Percentiles rank a stretch among this genome's conserved stretches.
Evolutionary conservation across 129 eudicot species (phyloP).

Genomic region (Pseudognaphalium luteoalbum): DNA sequence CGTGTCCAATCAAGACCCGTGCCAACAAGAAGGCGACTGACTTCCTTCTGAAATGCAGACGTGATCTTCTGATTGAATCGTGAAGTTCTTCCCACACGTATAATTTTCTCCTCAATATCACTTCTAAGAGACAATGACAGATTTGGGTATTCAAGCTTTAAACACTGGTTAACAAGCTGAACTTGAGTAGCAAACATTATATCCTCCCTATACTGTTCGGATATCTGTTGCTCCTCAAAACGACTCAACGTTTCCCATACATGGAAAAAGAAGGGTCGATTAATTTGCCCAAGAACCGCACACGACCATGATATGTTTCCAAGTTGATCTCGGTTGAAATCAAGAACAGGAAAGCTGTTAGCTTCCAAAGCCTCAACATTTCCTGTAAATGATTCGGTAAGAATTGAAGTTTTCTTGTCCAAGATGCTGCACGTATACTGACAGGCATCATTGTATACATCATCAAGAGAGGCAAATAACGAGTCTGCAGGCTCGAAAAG

Average conservation of each 20-base stretch:
- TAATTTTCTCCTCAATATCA: constrained; percentile 65
- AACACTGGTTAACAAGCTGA: constrained; percentile 73
- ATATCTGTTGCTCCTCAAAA: constrained; percentile 56
- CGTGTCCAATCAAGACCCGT: constrained; percentile 88
- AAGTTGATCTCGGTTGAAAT: constrained; percentile 63
- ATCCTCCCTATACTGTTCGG: constrained; percentile 83
- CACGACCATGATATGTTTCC: constrained; percentile 92
- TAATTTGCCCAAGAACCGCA: constrained; percentile 82
- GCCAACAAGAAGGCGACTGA: constrained; percentile 68
- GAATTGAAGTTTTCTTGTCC: constrained; percentile 16
- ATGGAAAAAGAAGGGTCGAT: constrained; percentile 51
- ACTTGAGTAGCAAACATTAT: constrained; percentile 92
- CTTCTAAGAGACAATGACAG: constrained; percentile 49
- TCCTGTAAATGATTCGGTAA: constrained; percentile 15
- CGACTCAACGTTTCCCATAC: constrained; percentile 66
- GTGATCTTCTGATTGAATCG: constrained; percentile 82
- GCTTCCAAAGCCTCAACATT: constrained; percentile 9
- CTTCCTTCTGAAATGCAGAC: constrained; percentile 91
- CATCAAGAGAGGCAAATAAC: constrained; percentile 62
- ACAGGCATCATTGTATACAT: constrained; percentile 39
- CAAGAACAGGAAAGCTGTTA: constrained; percentile 36
- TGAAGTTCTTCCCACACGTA: constrained; percentile 71
- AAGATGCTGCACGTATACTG: constrained; percentile 45
- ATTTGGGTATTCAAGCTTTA: constrained; percentile 71
- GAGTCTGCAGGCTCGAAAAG: constrained; percentile 67